These are phyloP conservation scores for Tetradesmus lagerheimii DNA, from an alignment of 139 green algal species.

Conservation along the genomic window DNA sequence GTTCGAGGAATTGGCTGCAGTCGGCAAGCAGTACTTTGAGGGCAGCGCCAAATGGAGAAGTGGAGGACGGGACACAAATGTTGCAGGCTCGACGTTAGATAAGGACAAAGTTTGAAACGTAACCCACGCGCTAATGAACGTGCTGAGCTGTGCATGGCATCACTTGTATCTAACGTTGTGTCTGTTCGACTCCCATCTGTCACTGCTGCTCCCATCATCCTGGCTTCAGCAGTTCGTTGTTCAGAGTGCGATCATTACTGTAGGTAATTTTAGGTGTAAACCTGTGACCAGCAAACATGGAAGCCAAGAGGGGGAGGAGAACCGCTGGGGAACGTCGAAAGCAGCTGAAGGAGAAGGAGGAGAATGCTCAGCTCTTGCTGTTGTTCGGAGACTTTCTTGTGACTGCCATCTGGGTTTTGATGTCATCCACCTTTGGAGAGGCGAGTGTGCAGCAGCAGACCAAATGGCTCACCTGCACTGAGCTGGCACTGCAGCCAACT, in stretches of 20 bases:
- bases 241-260: no score
- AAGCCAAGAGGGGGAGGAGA: neutral
- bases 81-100: neutral
- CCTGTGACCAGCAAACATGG: neutral
- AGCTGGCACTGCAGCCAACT: neutral
- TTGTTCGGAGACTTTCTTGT: slow-evolving; percentile 53
- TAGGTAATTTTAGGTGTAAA: neutral
- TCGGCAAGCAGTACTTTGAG: neutral
- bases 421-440: slow-evolving; percentile 52
- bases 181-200: neutral
- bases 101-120: neutral
- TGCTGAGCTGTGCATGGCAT: neutral
- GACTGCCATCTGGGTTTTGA: slow-evolving; percentile 44
- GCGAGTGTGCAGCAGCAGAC: neutral
- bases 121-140: neutral
- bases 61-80: neutral
- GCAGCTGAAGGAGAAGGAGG: slow-evolving; percentile 9
- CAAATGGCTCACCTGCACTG: neutral
- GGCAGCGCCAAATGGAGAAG: neutral
- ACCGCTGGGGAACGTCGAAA: neutral
- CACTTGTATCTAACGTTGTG: neutral
- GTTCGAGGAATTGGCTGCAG: neutral
- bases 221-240: no score
- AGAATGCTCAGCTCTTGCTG: neutral
- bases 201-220: neutral